Evolutionary conservation across 495 filamentous ascomycete genomes (phyloP).

Genomic region (Neurospora intermedia): DNA sequence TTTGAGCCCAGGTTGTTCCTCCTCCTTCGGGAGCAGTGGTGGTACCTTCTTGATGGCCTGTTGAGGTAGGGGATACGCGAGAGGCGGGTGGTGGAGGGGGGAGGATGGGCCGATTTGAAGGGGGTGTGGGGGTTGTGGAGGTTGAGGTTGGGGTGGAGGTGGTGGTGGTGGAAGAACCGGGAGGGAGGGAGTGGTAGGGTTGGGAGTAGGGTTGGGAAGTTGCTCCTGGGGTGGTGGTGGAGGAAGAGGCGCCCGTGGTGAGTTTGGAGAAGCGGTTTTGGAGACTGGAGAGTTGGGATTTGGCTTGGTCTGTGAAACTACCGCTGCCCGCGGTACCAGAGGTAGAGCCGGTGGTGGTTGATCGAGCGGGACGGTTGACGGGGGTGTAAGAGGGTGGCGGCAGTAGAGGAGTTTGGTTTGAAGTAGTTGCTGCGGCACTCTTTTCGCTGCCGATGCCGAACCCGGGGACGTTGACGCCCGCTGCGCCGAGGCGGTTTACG

Average conservation of each 20-base stretch:
- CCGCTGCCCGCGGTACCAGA: neutral
- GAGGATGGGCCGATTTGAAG: neutral
- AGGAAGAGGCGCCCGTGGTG: constrained; percentile 7
- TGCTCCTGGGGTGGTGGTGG: neutral
- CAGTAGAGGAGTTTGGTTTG: constrained; percentile 1
- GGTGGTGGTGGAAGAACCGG: neutral
- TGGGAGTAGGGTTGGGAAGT: neutral
- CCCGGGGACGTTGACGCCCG: constrained; percentile 74
- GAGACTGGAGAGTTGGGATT: constrained; percentile 43
- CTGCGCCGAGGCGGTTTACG: constrained; percentile 54
- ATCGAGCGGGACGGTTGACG: constrained; percentile 5
- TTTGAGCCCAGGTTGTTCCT: constrained; percentile 52
- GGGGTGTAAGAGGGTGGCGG: constrained; percentile 1
- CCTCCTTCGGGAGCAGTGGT: constrained; percentile 15
- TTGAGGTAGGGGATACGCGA: neutral
- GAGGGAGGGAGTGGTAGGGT: neutral
- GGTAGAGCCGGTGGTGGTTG: constrained; percentile 8
- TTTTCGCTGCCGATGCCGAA: constrained; percentile 53
- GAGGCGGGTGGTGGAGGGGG: neutral
- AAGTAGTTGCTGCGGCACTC: constrained; percentile 6
- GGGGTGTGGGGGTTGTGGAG: neutral
- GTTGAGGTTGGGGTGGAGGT: neutral
- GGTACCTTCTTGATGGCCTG: neutral
- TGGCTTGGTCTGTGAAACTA: neutral
- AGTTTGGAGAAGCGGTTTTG: constrained; percentile 57